Percentiles rank a stretch among this genome's conserved stretches.
Evolutionary conservation across 2,329 filamentous ascomycete species (phyloP).

Genomic region (Trichoderma citrinoviride): DNA sequence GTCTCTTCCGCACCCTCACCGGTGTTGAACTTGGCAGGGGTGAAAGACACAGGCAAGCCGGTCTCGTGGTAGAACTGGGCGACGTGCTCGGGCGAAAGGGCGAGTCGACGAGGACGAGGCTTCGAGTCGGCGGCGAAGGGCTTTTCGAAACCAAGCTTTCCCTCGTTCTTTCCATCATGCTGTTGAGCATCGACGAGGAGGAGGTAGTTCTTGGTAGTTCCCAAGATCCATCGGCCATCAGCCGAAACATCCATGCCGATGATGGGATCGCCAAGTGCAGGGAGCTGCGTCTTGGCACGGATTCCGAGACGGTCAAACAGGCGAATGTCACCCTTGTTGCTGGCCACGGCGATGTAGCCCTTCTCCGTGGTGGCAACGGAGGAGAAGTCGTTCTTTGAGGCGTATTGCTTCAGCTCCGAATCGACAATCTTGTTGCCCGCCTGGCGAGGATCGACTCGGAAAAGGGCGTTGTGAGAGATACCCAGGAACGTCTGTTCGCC

Average conservation of each 20-base stretch:
- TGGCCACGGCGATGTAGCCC: slow-evolving; percentile 94
- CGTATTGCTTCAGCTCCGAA: slow-evolving; percentile 89
- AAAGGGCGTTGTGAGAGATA: slow-evolving; percentile 87
- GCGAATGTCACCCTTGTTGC: slow-evolving; percentile 95
- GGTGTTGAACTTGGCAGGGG: slow-evolving; percentile 89
- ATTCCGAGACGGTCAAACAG: slow-evolving; percentile 95
- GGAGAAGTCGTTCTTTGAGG: slow-evolving; percentile 96
- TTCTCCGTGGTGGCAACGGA: slow-evolving; percentile 92
- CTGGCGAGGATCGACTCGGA: slow-evolving; percentile 87
- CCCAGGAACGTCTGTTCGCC: slow-evolving; percentile 93
- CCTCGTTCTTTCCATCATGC: slow-evolving; percentile 91
- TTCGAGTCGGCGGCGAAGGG: slow-evolving; percentile 90
- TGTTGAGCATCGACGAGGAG: slow-evolving; percentile 90
- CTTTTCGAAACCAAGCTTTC: slow-evolving; percentile 96
- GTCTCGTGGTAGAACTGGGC: slow-evolving; percentile 98
- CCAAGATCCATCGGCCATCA: slow-evolving; percentile 92
- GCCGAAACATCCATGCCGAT: slow-evolving; percentile 93
- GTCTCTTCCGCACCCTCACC: slow-evolving; percentile 79
- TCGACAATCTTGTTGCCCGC: slow-evolving; percentile 91
- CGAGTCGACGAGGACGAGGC: slow-evolving; percentile 86
- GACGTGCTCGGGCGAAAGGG: slow-evolving; percentile 84
- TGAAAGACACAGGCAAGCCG: slow-evolving; percentile 80
- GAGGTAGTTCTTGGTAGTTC: slow-evolving; percentile 90
- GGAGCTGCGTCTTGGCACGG: slow-evolving; percentile 95
- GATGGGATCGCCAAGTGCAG: slow-evolving; percentile 91